Evolutionary conservation across 78 protist genomes (phyloP), one percentile per base, ranked within the genome.

Genomic region (Cyanophora paradoxa): DNA sequence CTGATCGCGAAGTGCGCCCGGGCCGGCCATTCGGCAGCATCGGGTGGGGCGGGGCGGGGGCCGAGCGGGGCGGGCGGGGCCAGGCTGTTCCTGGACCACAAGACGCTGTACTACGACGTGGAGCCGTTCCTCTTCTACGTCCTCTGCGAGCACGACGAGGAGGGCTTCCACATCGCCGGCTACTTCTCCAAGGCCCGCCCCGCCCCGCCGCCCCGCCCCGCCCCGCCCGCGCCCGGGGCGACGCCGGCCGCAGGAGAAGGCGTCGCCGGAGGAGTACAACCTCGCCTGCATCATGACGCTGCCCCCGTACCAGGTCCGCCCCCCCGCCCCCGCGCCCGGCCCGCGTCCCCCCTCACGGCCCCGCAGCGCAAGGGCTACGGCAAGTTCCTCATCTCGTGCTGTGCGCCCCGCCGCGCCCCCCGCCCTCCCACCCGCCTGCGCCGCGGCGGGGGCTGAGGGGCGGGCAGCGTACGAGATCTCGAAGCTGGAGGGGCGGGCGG

Each of bases 71-170:
- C 13, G 8, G 8, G n/a, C 50, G 13, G n/a, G 13, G 8, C 50
- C n/a, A 6, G 19, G 71, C 80, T 95, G 44, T 95, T 95, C 31
- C 77, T 96, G 11, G 97, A 96, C 75, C 96, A 94, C 88, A 94
- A 96, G 82, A 87, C 93, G 0, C 78, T 92, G 42, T 79, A 79
- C 72, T 79, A 72, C 64, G 84, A 79, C 76, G 91, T 91, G 1
- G 99, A 93, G 42, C 95, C 99, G 26, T 96, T 96, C 71, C 73
- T 88, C 72, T 94, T 95, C 75, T 96, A 95, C 82, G 72, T 92
- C 17, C 74, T 96, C 84, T 76, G 87, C 59, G 99, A 92, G 66
- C 48, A 44, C 28, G 92, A 86, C 64, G 76, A 3, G 17, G 56
- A 37, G 75, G 66, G 96, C 56, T 84, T 88, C 44, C 95, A 88